These are phyloP conservation scores for Irpex sp. DNA, from an alignment of 1,284 basidiomycete genomes.

Conservation along the genomic window DNA sequence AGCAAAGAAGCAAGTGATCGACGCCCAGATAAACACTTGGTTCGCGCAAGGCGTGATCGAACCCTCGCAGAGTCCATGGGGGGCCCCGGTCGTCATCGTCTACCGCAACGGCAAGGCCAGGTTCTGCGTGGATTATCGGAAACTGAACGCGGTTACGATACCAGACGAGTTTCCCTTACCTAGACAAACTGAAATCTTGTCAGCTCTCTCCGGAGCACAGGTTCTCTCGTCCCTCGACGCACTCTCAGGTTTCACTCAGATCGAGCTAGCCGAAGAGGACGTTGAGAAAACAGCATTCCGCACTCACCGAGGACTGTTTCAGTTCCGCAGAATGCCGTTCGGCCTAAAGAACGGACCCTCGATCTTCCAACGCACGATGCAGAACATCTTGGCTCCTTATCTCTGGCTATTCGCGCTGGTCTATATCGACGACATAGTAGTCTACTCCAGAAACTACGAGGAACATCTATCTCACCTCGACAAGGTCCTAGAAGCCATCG, in stretches of 20 bases:
- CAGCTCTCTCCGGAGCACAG: slow-evolving; percentile 30
- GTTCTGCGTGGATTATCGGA: slow-evolving; percentile 28
- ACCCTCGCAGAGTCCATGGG: slow-evolving; percentile 31
- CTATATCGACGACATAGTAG: slow-evolving; percentile 36
- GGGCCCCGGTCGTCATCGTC: slow-evolving; percentile 29
- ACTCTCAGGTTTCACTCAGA: slow-evolving; percentile 37
- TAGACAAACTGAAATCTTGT: slow-evolving; percentile 34
- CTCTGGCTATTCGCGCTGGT: slow-evolving; percentile 38
- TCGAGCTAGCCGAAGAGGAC: slow-evolving; percentile 28
- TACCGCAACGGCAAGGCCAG: slow-evolving; percentile 29
- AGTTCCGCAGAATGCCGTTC: slow-evolving; percentile 41
- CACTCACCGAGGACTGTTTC: slow-evolving; percentile 36
- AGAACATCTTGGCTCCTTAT: slow-evolving; percentile 32
- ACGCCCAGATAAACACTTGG: slow-evolving; percentile 29
- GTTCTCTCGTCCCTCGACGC: slow-evolving; percentile 35
- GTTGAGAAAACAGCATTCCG: slow-evolving; percentile 36
- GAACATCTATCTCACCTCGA: neutral
- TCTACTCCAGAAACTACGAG: slow-evolving; percentile 30
- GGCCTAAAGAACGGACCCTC: slow-evolving; percentile 37
- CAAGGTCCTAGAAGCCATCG: slow-evolving; percentile 3
- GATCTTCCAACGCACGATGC: slow-evolving; percentile 39
- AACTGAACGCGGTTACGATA: slow-evolving; percentile 30
- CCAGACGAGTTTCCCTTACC: slow-evolving; percentile 41
- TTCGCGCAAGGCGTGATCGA: slow-evolving; percentile 29
- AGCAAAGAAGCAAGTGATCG: slow-evolving; percentile 28